Conservation (phyloP, 768 basidiomycete genomes). For the Boletus fagicola region DNA sequence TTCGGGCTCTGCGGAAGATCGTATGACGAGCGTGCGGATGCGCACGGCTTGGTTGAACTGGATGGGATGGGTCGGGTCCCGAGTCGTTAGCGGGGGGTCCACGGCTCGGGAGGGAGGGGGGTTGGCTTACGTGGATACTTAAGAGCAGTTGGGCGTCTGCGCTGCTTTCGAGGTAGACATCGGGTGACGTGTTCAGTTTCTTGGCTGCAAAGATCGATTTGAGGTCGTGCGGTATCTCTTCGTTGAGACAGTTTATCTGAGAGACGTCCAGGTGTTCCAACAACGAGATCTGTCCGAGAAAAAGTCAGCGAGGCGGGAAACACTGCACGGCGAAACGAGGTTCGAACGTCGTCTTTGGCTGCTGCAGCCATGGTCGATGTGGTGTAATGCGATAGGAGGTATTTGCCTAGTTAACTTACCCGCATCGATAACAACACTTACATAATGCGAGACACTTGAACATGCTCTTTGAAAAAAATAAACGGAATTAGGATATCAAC, state of each 20-base stretch:
- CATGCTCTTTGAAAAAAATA: not conserved
- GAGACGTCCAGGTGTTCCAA: slow-evolving; percentile 56
- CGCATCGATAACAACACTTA: slow-evolving; percentile 17
- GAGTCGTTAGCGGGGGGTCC: not conserved
- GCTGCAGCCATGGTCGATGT: slow-evolving; percentile 21
- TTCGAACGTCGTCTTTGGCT: slow-evolving; percentile 32
- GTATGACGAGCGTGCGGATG: slow-evolving; percentile 57
- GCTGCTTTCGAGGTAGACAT: slow-evolving; percentile 59
- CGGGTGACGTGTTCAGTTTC: slow-evolving; percentile 41
- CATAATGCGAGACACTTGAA: not conserved
- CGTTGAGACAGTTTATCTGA: slow-evolving; percentile 72
- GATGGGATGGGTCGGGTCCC: not conserved
- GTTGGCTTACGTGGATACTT: slow-evolving; percentile 55
- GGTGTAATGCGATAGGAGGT: slow-evolving; percentile 14
- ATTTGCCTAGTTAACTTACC: slow-evolving; percentile 4
- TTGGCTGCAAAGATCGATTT: slow-evolving; percentile 48
- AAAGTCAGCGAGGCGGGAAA: slow-evolving; percentile 7
- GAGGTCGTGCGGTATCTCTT: slow-evolving; percentile 49
- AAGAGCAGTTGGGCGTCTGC: slow-evolving; percentile 72
- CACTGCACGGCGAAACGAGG: not conserved
- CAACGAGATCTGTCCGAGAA: slow-evolving; percentile 43
- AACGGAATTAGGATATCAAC: slow-evolving; percentile 14
- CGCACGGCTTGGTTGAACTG: slow-evolving; percentile 73
- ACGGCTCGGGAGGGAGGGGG: not conserved
- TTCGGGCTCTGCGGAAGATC: slow-evolving; percentile 32